Evolutionary conservation across 2,329 filamentous ascomycete genomes (phyloP).

Genomic region (Fusarium sp.): DNA sequence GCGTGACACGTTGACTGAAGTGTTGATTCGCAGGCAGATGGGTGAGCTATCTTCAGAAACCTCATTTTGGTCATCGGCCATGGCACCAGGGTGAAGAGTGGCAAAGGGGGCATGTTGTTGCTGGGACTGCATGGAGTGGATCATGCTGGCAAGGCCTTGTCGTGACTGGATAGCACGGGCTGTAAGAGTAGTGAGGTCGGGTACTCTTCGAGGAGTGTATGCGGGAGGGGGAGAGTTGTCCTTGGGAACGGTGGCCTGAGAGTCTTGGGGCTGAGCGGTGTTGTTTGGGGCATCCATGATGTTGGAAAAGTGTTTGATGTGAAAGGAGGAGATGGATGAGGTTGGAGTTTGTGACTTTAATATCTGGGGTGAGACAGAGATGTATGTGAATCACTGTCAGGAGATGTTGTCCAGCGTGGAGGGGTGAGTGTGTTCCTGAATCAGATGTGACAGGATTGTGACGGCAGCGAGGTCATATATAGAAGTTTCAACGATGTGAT

Average conservation of each 20-base stretch:
- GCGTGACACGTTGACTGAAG: constrained; percentile 58
- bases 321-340: neutral
- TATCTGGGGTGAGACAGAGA: neutral
- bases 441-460: neutral
- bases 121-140: constrained; percentile 9
- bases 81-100: constrained; percentile 7
- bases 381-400: neutral
- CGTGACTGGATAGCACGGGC: constrained; percentile 31
- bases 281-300: constrained; percentile 32
- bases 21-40: constrained; percentile 61
- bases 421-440: neutral
- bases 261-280: constrained; percentile 24
- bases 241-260: constrained; percentile 35
- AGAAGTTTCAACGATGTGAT: constrained; percentile 8
- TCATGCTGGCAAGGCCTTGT: constrained; percentile 13
- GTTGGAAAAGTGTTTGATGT: neutral
- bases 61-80: constrained; percentile 33
- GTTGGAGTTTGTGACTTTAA: neutral
- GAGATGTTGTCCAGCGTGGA: neutral
- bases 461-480: constrained; percentile 26
- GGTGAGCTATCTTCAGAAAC: constrained; percentile 47
- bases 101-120: constrained; percentile 16
- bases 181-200: constrained; percentile 28
- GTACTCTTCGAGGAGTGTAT: constrained; percentile 42
- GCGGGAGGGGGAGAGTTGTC: constrained; percentile 46